These are phyloP conservation scores for Pleodorina starrii DNA, from an alignment of 139 green algal genomes.

Conservation along the genomic window DNA sequence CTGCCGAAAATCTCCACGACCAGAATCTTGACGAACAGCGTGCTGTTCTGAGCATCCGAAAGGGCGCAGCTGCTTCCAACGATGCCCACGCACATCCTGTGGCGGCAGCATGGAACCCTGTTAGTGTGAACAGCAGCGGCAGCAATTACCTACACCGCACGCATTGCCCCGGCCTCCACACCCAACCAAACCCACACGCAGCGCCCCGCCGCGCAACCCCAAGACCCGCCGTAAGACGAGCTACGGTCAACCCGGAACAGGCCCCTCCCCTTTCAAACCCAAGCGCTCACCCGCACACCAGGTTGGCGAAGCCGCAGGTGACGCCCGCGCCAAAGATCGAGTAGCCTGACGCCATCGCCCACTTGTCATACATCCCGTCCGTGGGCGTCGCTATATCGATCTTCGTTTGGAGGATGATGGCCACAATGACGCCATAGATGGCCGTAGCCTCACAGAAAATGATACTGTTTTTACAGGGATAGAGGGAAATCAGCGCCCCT, in stretches of 20 bases:
- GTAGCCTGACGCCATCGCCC: conserved; percentile 89
- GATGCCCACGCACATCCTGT: conserved; percentile 97
- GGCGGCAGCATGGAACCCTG: neutral
- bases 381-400: conserved; percentile 74
- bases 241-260: no score
- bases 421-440: conserved; percentile 99
- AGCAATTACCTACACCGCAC: no score
- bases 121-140: neutral
- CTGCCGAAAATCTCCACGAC: conserved; percentile 99
- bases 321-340: conserved; percentile 95
- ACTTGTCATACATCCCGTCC: conserved; percentile 59
- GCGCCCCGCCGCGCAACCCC: no score
- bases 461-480: conserved; percentile 76
- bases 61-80: conserved; percentile 96
- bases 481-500: no score
- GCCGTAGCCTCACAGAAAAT: conserved; percentile 99
- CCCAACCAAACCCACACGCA: no score
- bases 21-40: conserved; percentile 99
- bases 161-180: no score
- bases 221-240: no score
- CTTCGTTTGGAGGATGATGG: conserved; percentile 99
- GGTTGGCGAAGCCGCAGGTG: conserved; percentile 95
- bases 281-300: conserved; percentile 92
- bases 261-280: no score
- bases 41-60: conserved; percentile 97